Evolutionary conservation across 768 basidiomycete species (phyloP), one percentile per base, ranked within the genome.

Genomic region (Boletus reticuloceps): DNA sequence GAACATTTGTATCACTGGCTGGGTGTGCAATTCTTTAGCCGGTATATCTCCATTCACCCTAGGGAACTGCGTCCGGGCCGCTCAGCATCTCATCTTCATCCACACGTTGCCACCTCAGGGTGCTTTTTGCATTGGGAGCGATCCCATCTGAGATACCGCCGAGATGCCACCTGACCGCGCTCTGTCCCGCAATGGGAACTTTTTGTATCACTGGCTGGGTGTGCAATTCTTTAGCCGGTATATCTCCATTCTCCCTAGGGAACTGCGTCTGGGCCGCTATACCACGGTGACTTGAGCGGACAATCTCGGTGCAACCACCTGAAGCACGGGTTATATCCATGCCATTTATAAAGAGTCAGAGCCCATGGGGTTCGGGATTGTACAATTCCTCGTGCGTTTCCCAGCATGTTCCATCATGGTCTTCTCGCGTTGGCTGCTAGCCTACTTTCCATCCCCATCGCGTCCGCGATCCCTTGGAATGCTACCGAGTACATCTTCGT

Each of bases 401-500:
- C n/a, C 19, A 49, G 12, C 16, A 68, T 70, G 66, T 13, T 34
- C 12, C 39, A 16, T 38, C 47, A 31, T 9, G 13, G 20, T 41
- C 40, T 56, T 13, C 6, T 65, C 6, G 16, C 32, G 10, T 47
- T 58, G 32, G 36, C 42, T 41, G 20, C 40, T 25, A 12, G 55
- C n/a, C n/a, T n/a, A n/a, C 38, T 16, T 58, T 29, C n/a, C n/a
- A n/a, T n/a, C n/a, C 32, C 59, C 5, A 20, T 55, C 25, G 57
- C 16, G 17, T 61, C 47, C 14, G 64, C 72, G 5, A 67, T 67
- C 50, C 75, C 79, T 8, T 85, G 83, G 84, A 74, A 72, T 13
- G 71, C 73, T 14, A 85, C 79, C 6, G 69, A 83, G 58, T 84
- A 77, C 62, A 60, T 85, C 47, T 81, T 86, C 58, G 74, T 79